A percentile compares a stretch with the other conserved stretches of the same genome.
Evolutionary conservation across 805 yeast genomes (phyloP).

Genomic region (Clavispora vitiphila): DNA sequence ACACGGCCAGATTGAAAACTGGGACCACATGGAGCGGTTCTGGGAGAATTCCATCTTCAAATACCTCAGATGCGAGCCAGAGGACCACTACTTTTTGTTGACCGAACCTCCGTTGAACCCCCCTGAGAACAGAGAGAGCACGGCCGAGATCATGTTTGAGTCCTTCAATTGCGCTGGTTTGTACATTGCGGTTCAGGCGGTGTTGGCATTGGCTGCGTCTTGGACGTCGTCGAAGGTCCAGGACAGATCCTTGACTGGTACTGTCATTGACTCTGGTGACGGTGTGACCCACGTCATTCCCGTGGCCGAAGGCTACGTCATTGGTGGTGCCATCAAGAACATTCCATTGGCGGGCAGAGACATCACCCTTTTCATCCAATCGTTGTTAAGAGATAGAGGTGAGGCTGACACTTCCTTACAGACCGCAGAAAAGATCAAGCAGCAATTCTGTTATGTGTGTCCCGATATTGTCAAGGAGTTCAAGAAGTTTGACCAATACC

Average conservation of each 20-base stretch:
- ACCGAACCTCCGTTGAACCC: conserved; percentile 99
- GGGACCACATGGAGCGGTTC: conserved; percentile 99
- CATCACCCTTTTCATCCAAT: conserved; percentile 89
- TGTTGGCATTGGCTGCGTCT: conserved; percentile 94
- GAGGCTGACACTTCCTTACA: conserved; percentile 89
- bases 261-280: conserved; percentile 97
- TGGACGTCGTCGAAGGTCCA: conserved; percentile 97
- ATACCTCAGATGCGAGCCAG: conserved; percentile 96
- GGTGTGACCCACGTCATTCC: conserved; percentile 99
- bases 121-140: conserved; percentile 98
- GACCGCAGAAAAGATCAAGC: conserved; percentile 96
- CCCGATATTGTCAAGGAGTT: conserved; percentile 98
- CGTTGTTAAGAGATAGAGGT: conserved; percentile 92
- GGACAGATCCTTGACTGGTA: conserved; percentile 95
- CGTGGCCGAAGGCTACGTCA: conserved; percentile 98
- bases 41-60: conserved; percentile 98
- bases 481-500: conserved; percentile 88
- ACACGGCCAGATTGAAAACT: conserved; percentile 97
- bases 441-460: conserved; percentile 93
- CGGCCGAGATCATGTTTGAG: conserved; percentile 99
- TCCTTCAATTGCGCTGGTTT: conserved; percentile 98
- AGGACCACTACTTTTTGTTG: conserved; percentile 90
- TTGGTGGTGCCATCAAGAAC: conserved; percentile 94
- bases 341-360: conserved; percentile 99
- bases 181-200: conserved; percentile 98